Evolutionary conservation across 1,139 yeast genomes (phyloP).

Genomic region (Yamadazyma trypodendri): DNA sequence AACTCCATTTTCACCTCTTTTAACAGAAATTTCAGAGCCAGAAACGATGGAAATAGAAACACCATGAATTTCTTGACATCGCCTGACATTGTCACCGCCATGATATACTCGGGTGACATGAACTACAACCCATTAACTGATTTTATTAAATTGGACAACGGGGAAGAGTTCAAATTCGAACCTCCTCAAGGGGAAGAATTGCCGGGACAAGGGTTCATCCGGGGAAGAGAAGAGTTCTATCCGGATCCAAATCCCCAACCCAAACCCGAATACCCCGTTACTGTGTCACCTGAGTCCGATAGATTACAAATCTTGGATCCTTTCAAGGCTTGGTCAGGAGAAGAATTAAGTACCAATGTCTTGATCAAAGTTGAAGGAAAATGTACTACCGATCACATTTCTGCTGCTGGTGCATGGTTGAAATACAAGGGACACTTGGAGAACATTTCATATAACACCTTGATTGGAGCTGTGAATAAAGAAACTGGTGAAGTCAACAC

Average conservation of each 20-base stretch:
- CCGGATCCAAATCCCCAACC: constrained; percentile 82
- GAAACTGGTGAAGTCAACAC: constrained; percentile 95
- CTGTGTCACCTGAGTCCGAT: constrained; percentile 73
- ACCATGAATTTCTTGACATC: constrained; percentile 96
- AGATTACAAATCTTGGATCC: constrained; percentile 84
- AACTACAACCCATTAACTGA: constrained; percentile 87
- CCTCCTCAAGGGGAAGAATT: constrained; percentile 85
- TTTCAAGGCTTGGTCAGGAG: constrained; percentile 79
- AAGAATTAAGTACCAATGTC: constrained; percentile 75
- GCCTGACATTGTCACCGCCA: constrained; percentile 95
- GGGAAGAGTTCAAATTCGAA: constrained; percentile 67
- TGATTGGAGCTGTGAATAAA: constrained; percentile 95
- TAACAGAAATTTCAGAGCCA: constrained; percentile 94
- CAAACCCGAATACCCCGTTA: constrained; percentile 63
- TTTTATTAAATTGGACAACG: constrained; percentile 61
- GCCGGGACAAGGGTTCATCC: constrained; percentile 75
- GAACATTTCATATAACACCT: constrained; percentile 90
- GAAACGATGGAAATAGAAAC: constrained; percentile 96
- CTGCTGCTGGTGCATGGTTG: constrained; percentile 99
- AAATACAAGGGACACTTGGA: constrained; percentile 97
- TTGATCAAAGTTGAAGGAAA: constrained; percentile 92
- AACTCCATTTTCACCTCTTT: constrained; percentile 93
- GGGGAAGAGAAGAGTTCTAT: constrained; percentile 80
- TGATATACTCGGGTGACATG: constrained; percentile 91
- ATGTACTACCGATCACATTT: constrained; percentile 97